Evolutionary conservation across 352 stramenopile species (phyloP).

Genomic region (Thraustochytrium sp.): DNA sequence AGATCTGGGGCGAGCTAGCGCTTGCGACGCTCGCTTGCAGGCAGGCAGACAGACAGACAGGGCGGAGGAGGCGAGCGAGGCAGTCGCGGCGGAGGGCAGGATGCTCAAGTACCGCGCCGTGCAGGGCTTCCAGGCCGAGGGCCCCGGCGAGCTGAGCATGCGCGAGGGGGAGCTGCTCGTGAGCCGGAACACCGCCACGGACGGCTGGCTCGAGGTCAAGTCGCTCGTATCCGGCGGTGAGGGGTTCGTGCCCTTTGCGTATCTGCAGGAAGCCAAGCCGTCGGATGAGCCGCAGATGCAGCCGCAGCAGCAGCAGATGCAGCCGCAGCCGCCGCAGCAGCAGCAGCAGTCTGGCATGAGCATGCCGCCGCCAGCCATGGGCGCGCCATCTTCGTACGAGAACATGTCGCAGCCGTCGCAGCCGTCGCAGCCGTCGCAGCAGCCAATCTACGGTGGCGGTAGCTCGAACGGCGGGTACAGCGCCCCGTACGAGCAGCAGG

Average conservation of each 20-base stretch:
- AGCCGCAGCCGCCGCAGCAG: neutral
- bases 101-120: conserved; percentile 36
- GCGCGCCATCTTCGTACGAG: neutral
- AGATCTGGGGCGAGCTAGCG: too few species aligned
- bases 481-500: neutral
- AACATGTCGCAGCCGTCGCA: neutral
- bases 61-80: too few species aligned
- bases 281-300: neutral
- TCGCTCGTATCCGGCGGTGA: neutral
- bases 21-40: too few species aligned
- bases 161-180: neutral
- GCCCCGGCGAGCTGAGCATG: conserved; percentile 16
- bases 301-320: neutral
- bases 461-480: neutral
- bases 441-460: too few species aligned
- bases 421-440: too few species aligned
- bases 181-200: neutral
- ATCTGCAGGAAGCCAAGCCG: neutral
- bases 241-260: conserved; percentile 24
- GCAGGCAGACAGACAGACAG: too few species aligned
- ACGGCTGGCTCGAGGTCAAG: conserved; percentile 27
- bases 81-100: neutral
- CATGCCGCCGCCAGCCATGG: neutral
- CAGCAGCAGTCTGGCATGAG: neutral
- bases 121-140: conserved; percentile 26